These are phyloP conservation scores for Penicillium sp. DNA, from an alignment of 2,329 filamentous ascomycete species.

Conservation along the genomic window DNA sequence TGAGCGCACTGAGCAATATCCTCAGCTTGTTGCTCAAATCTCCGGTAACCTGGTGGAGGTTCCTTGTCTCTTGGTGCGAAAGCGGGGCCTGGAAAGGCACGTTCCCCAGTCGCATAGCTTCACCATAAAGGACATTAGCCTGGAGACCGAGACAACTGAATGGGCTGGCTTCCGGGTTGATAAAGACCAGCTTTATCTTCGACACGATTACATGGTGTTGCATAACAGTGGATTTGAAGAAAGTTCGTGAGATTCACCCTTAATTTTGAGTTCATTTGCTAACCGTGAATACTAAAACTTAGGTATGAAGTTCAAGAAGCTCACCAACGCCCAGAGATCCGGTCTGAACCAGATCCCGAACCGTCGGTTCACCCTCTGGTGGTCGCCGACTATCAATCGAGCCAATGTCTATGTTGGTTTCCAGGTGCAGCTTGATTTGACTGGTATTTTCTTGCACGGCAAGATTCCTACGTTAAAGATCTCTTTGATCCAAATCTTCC, in stretches of 20 bases:
- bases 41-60: too few species aligned
- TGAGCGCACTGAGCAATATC: too few species aligned
- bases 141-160: constrained; percentile 45
- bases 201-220: constrained; percentile 50
- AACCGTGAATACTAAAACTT: too few species aligned
- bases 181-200: constrained; percentile 51
- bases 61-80: too few species aligned
- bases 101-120: constrained; percentile 37
- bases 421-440: constrained; percentile 96
- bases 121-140: constrained; percentile 41
- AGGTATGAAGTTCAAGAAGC: constrained; percentile 95
- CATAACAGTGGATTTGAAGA: constrained; percentile 55
- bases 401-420: constrained; percentile 99
- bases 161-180: constrained; percentile 55
- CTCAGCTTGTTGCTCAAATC: too few species aligned
- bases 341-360: constrained; percentile 99
- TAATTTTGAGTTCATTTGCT: neutral
- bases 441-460: constrained; percentile 97
- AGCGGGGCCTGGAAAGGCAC: too few species aligned
- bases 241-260: too few species aligned
- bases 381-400: constrained; percentile 89
- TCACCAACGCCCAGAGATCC: constrained; percentile 93
- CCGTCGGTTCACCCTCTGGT: constrained; percentile 97
- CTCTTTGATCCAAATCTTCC: constrained; percentile 97
- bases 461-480: constrained; percentile 99